phyloP scores from a whole-genome alignment of 2,329 filamentous ascomycete genomes.

The Stylonectria norvegica region DNA sequence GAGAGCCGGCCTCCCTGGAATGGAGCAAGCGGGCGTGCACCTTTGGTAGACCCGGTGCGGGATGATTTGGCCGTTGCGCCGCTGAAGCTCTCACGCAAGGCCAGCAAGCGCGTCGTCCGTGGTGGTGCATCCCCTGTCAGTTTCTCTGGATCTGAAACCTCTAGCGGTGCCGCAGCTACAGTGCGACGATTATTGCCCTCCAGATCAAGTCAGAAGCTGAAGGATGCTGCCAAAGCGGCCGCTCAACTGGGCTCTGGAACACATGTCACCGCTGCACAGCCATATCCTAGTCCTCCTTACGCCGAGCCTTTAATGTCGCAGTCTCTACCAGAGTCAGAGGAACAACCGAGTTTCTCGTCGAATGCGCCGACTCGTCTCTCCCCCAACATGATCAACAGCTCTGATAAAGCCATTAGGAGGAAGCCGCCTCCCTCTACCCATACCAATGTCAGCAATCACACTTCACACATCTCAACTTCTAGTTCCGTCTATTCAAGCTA shows the following conservation, averaged over 20 bases:
- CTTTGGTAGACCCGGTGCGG: constrained; percentile 61
- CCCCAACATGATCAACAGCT: constrained; percentile 22
- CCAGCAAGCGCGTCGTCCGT: constrained; percentile 39
- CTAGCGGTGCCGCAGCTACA: constrained; percentile 27
- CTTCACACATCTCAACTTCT: constrained; percentile 31
- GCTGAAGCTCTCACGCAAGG: constrained; percentile 53
- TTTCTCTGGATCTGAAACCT: constrained; percentile 34
- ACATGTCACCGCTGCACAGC: constrained; percentile 18
- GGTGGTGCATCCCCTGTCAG: constrained; percentile 30
- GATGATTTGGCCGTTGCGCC: constrained; percentile 57
- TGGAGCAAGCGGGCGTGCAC: constrained; percentile 65
- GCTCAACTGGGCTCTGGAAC: constrained; percentile 17
- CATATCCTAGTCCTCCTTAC: constrained; percentile 35
- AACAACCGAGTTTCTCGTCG: constrained; percentile 2
- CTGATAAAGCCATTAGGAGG: constrained; percentile 42
- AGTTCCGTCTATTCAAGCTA: constrained; percentile 36
- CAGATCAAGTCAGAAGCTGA: constrained; percentile 30
- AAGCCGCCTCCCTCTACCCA: constrained; percentile 40
- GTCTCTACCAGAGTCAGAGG: constrained; percentile 16
- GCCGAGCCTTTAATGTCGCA: constrained; percentile 23
- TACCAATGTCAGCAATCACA: constrained; percentile 21
- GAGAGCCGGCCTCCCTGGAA: constrained; percentile 62
- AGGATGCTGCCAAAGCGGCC: constrained; percentile 24
- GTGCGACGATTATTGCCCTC: constrained; percentile 37
- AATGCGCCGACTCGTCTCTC: constrained; percentile 18